Conservation (phyloP, 2,329 filamentous ascomycete species). For the Anisogramma anomala region DNA sequence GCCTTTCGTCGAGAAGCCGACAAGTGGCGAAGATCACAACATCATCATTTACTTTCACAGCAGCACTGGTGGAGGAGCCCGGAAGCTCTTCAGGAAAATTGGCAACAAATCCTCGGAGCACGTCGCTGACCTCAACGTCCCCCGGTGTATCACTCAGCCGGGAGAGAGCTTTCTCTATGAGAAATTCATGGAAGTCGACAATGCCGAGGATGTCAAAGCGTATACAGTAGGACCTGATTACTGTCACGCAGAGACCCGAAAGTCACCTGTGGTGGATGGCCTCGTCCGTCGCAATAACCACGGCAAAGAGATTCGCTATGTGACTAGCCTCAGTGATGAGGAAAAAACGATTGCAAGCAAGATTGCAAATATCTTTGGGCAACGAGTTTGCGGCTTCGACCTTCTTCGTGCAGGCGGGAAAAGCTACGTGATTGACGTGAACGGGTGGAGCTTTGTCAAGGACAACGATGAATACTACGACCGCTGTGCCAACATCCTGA, state of each 20-base stretch:
- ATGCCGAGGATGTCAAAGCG: conserved; percentile 95
- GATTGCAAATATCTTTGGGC: conserved; percentile 85
- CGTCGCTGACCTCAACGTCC: conserved; percentile 62
- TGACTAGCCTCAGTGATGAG: conserved; percentile 69
- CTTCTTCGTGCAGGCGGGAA: conserved; percentile 76
- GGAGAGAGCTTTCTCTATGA: conserved; percentile 89
- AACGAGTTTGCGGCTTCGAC: conserved; percentile 93
- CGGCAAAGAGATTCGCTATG: conserved; percentile 92
- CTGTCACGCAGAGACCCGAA: conserved; percentile 93
- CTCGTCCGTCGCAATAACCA: conserved; percentile 92
- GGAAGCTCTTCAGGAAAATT: conserved; percentile 89
- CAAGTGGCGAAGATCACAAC: conserved; percentile 97
- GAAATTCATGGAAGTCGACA: conserved; percentile 91
- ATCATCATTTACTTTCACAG: conserved; percentile 96
- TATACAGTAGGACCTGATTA: conserved; percentile 91
- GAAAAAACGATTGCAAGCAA: conserved; percentile 80
- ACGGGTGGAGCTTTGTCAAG: conserved; percentile 99
- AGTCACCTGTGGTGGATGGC: conserved; percentile 93
- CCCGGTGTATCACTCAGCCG: conserved; percentile 70
- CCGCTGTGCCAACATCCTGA: conserved; percentile 73
- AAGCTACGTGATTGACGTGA: conserved; percentile 97
- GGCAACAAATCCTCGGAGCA: conserved; percentile 99
- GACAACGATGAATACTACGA: conserved; percentile 99
- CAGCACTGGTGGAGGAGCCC: conserved; percentile 60
- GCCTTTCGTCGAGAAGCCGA: conserved; percentile 95